Base-by-base conservation (phyloP, 495 filamentous ascomycete species). In the Xylaria flabelliformis region DNA sequence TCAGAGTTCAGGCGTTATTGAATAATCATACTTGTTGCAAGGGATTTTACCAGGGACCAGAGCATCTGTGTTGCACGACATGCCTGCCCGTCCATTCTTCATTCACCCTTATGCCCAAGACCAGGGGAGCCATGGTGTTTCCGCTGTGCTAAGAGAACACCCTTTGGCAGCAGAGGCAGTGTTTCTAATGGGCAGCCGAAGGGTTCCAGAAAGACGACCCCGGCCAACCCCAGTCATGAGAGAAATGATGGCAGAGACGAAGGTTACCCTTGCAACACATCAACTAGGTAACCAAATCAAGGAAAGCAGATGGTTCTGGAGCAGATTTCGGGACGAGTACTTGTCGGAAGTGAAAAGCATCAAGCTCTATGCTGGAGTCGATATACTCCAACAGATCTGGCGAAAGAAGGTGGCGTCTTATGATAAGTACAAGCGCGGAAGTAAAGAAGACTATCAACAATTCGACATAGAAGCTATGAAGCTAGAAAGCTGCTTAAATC, bases 371-470 rank as follows among this genome's bases (percentile, higher is more conserved):
- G 73, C 71, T 32, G 59, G 67, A 12, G 51, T 42, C 13, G 71
- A 75, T 56, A 63, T 78, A 36, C 72, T 82, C 32, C 73, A 73
- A 29, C 58, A 74, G n/a, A 72, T 82, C 13, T 83, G 80, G 80
- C 68, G 70, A 48, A 69, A 71, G 53, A 83, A 72, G 67, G 75
- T 78, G 9, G 65, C 70, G 24, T 61, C 75, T 29, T 71, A 76
- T 41, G 56, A 56, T 65, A 70, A 73, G 50, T 19, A 21, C 51
- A 76, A 62, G 61, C 70, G 67, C 9, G 64, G 62, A 6, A 64
- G 75, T 29, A 70, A 59, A 4, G 61, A 76, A 62, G 75, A 73
- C n/a, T 67, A 75, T 44, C 75, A 78, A 63, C 61, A 76, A 13
- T 75, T 79, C 58, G 53, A 51, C 50, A 64, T 76, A 42, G 68